Percentiles rank a stretch among this genome's conserved stretches.
phyloP scores from a whole-genome alignment of 257 asterid species.

The Cynanchum wilfordii region DNA sequence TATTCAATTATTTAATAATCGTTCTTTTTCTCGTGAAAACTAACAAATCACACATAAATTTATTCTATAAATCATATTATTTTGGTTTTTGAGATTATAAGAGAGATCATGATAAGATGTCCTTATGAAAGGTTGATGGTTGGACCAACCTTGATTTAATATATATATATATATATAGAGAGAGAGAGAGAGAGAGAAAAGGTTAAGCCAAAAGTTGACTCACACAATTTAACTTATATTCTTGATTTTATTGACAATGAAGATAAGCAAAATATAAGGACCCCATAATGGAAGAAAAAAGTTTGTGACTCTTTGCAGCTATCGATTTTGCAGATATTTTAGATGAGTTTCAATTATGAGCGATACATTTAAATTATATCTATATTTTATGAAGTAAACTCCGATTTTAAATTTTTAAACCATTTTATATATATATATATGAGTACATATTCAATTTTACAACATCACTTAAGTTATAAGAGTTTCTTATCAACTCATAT shows the following conservation, averaged over 20 bases:
- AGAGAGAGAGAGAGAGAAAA: background rate
- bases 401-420: too few relatives aligned
- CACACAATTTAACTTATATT: background rate
- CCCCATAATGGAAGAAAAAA: slow-evolving; percentile 1
- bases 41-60: too few relatives aligned
- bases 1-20: too few relatives aligned
- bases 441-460: too few relatives aligned
- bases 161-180: background rate
- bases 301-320: background rate
- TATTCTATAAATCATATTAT: background rate
- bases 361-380: too few relatives aligned
- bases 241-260: background rate
- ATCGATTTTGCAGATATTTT: slow-evolving; percentile 12
- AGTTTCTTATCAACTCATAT: too few relatives aligned
- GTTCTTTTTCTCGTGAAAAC: too few relatives aligned
- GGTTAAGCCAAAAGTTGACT: background rate
- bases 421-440: too few relatives aligned
- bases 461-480: too few relatives aligned
- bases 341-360: too few relatives aligned
- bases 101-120: background rate
- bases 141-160: slow-evolving; percentile 1
- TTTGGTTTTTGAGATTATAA: background rate
- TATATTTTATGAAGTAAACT: too few relatives aligned
- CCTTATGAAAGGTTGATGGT: background rate
- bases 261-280: slow-evolving; percentile 8